phyloP scores from a whole-genome alignment of 108 stramenopile species.

The Fragilaria crotonensis region DNA sequence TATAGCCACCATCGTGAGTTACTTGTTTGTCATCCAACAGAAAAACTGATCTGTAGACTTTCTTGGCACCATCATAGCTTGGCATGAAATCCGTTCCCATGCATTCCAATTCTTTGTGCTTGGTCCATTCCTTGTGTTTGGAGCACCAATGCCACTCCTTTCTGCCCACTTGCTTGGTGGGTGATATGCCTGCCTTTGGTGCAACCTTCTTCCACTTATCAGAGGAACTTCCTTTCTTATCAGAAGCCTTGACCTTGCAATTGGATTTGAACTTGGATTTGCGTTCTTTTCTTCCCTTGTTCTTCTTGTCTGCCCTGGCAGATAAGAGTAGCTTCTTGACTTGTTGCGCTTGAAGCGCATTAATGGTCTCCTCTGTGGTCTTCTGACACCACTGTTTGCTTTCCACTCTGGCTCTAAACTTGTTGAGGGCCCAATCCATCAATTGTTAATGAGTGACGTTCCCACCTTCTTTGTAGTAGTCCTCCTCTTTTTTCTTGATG shows the following conservation, averaged over 20 bases:
- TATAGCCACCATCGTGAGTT: too few species aligned
- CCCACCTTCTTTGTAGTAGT: slow-evolving; percentile 19
- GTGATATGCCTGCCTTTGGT: not conserved
- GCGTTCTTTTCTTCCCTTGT: not conserved
- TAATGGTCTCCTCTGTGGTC: slow-evolving; percentile 11
- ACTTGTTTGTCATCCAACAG: too few species aligned
- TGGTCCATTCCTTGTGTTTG: not conserved
- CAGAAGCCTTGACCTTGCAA: not conserved
- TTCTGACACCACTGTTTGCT: slow-evolving; percentile 3
- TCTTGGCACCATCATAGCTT: too few species aligned
- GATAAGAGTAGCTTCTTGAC: not conserved
- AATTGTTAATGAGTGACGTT: slow-evolving; percentile 8
- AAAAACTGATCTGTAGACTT: too few species aligned
- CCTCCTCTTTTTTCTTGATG: slow-evolving; percentile 19
- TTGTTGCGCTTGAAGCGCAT: slow-evolving; percentile 22
- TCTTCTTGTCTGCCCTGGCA: not conserved
- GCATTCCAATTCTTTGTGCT: not conserved
- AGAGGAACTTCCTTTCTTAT: not conserved
- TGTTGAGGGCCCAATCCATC: slow-evolving; percentile 20
- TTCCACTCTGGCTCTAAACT: slow-evolving; percentile 11
- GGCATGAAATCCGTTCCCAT: too few species aligned
- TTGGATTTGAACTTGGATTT: not conserved
- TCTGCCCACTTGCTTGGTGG: not conserved
- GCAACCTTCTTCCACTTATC: not conserved
- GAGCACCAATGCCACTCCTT: not conserved